phyloP scores from a whole-genome alignment of 2,329 filamentous ascomycete species.

The Hysterium pulicare region DNA sequence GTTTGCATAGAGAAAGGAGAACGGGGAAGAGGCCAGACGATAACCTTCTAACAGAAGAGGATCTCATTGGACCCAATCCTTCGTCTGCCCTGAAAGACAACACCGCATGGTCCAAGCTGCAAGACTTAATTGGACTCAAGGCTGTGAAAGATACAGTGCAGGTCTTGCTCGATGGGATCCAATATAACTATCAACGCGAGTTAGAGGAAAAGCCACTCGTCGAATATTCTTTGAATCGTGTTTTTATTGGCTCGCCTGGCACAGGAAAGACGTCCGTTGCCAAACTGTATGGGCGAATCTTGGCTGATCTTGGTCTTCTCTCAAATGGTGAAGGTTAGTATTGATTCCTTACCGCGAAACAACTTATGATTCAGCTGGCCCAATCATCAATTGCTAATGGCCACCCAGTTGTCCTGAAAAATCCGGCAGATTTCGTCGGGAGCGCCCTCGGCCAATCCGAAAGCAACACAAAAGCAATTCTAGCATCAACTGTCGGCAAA shows the following conservation, averaged over 20 bases:
- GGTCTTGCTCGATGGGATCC: constrained; percentile 58
- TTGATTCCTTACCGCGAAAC: too few species aligned
- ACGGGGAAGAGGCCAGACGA: constrained; percentile 50
- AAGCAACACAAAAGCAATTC: constrained; percentile 66
- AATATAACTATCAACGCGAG: constrained; percentile 64
- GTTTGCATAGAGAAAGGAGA: constrained; percentile 51
- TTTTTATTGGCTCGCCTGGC: constrained; percentile 69
- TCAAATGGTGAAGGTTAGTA: constrained; percentile 63
- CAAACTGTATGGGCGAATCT: constrained; percentile 66
- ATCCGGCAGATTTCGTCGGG: constrained; percentile 71
- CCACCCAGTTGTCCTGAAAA: constrained; percentile 67
- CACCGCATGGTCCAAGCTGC: constrained; percentile 56
- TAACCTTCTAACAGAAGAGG: constrained; percentile 59
- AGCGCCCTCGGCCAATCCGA: constrained; percentile 63
- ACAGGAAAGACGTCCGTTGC: constrained; percentile 76
- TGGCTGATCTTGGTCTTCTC: constrained; percentile 64
- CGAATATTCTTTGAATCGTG: constrained; percentile 61
- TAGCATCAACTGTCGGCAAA: constrained; percentile 65
- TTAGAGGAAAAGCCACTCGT: constrained; percentile 58
- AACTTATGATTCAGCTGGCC: neutral
- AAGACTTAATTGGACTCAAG: constrained; percentile 56
- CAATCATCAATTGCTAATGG: constrained; percentile 13
- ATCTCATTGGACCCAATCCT: constrained; percentile 69
- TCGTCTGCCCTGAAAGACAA: constrained; percentile 50
- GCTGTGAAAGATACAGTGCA: constrained; percentile 62